Evolutionary conservation across 306 rosid species (phyloP), one percentile per base, ranked within the genome.

Genomic region (Trifolium pratense): DNA sequence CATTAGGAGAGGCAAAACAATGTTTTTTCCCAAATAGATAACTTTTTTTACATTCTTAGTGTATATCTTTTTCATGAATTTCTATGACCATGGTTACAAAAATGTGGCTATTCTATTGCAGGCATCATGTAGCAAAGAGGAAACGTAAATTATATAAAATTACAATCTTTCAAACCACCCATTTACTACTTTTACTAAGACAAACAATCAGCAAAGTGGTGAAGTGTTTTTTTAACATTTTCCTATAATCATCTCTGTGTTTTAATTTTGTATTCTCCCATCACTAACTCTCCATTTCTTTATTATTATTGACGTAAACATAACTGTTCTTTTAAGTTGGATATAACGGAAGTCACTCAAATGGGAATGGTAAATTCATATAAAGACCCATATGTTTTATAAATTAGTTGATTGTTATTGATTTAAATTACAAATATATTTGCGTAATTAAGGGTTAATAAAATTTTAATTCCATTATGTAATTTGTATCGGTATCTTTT

Each of bases 311-410:
- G 57, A 73, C 46, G 18, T 18, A 40, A 29, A 31, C 48, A 53
- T 20, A 64, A 40, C 42, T 8, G 20, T 55, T 66, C 21, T 56
- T 16, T 11, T 25, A 70, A 61, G 40, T 45, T 46, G 9, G 56
- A 58, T 32, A 67, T 36, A 55, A 71, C 17, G 17, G 39, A 18
- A 42, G 68, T 43, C 36, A 26, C 74, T 70, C 57, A 32, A 62
- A 69, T 42, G 69, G 48, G 42, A 80, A 53, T 62, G 77, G 49
- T 15, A 62, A 69, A 52, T 16, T 68, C 69, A 69, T 69, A 31
- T 51, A 61, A 8, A 42, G 55, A 63, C 48, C 36, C 39, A 36
- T 32, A 57, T 53, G 20, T 51, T 67, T 52, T 68, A 15, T 40
- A 23, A 40, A 40, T 63, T 66, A 60, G 37, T 70, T 23, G 29